phyloP scores from a whole-genome alignment of 1,284 basidiomycete species.

The Trichosporon faecale region DNA sequence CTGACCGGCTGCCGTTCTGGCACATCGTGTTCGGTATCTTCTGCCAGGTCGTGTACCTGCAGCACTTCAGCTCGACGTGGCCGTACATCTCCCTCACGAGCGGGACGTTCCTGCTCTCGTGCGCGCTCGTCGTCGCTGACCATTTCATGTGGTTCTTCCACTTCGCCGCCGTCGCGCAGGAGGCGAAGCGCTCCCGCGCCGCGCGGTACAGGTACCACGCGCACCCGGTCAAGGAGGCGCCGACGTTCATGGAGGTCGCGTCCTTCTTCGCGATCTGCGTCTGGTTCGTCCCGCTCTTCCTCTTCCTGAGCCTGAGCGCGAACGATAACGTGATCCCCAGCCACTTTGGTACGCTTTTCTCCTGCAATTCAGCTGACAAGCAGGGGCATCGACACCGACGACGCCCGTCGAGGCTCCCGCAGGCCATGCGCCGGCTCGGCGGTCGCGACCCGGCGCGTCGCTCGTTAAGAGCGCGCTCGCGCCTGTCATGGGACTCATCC shows the following conservation, averaged over 20 bases:
- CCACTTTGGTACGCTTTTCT: conserved; percentile 59
- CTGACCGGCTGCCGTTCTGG: conserved; percentile 71
- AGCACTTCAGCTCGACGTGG: conserved; percentile 84
- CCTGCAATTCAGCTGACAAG: conserved; percentile 67
- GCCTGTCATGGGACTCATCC: conserved; percentile 45
- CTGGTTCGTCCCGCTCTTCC: conserved; percentile 84
- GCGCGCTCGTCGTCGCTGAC: conserved; percentile 73
- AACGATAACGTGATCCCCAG: conserved; percentile 88
- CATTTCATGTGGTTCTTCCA: conserved; percentile 95
- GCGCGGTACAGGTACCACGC: conserved; percentile 51
- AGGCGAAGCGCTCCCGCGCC: conserved; percentile 50
- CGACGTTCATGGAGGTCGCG: conserved; percentile 24
- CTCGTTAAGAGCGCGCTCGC: conserved; percentile 65
- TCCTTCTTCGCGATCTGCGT: conserved; percentile 59
- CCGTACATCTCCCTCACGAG: conserved; percentile 86
- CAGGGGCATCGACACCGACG: conserved; percentile 54
- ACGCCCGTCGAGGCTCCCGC: conserved; percentile 28
- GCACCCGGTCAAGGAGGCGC: background rate
- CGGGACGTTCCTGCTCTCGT: conserved; percentile 74
- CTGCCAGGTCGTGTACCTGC: conserved; percentile 82
- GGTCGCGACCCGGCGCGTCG: conserved; percentile 54
- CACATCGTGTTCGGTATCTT: conserved; percentile 72
- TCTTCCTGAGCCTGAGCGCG: conserved; percentile 88
- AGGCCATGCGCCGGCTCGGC: background rate
- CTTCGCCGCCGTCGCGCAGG: conserved; percentile 67